Evolutionary conservation across 148 eudicot genomes (phyloP).

Genomic region (Rhododendron griersonianum): DNA sequence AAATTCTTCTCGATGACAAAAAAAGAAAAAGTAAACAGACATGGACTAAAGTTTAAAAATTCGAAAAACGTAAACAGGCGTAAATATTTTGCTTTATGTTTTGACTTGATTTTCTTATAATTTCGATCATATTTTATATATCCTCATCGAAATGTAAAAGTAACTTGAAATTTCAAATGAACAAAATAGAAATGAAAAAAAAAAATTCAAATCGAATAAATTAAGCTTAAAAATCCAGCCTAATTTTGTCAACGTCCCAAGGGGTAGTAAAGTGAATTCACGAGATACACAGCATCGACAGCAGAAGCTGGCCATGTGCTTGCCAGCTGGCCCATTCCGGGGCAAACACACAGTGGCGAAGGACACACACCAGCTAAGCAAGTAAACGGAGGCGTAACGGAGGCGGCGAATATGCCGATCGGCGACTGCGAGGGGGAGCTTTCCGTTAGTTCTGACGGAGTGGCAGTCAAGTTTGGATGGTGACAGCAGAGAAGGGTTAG

Average conservation of each 20-base stretch:
- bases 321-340: slow-evolving; percentile 40
- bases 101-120: too few relatives aligned
- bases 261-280: neutral
- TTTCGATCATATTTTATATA: neutral
- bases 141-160: neutral
- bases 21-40: too few relatives aligned
- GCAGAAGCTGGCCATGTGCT: slow-evolving; percentile 35
- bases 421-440: neutral
- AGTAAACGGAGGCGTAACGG: slow-evolving; percentile 10
- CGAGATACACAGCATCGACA: neutral
- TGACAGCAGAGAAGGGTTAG: slow-evolving; percentile 9
- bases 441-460: slow-evolving; percentile 1
- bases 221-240: neutral
- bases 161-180: too few relatives aligned
- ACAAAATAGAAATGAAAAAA: neutral
- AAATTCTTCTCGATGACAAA: too few relatives aligned
- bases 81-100: too few relatives aligned
- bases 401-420: neutral
- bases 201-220: neutral
- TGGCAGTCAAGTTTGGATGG: neutral
- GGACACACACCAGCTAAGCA: slow-evolving; percentile 32
- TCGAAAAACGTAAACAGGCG: too few relatives aligned
- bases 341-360: slow-evolving; percentile 14
- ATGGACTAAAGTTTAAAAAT: too few relatives aligned
- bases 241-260: neutral